These are phyloP conservation scores for Anthracocystis panici-leucophaei DNA, from an alignment of 1,284 basidiomycete species.

Conservation along the genomic window DNA sequence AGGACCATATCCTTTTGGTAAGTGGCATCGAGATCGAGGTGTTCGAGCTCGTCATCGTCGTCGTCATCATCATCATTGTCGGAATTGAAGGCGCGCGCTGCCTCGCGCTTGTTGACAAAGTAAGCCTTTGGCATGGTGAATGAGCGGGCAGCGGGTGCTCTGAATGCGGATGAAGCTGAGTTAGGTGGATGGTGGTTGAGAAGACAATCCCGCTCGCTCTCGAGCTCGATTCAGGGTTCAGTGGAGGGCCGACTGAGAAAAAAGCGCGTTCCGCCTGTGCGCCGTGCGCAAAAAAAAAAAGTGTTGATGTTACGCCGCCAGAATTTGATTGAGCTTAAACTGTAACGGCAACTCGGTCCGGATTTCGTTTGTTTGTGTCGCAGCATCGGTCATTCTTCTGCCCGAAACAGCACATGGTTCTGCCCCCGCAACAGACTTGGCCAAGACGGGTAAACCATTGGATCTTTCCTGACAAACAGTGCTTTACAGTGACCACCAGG, in stretches of 20 bases:
- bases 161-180: background rate
- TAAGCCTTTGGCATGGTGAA: conserved; percentile 46
- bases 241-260: conserved; percentile 6
- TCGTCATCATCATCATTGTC: conserved; percentile 30
- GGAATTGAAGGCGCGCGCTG: conserved; percentile 42
- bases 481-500: no score
- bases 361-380: no score
- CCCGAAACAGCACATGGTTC: no score
- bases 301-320: no score
- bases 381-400: no score
- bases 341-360: no score
- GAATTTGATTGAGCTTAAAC: no score
- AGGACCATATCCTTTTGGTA: conserved; percentile 71
- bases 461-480: no score
- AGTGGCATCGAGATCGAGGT: conserved; percentile 47
- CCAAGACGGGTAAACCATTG: no score
- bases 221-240: background rate
- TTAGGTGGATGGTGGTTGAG: background rate
- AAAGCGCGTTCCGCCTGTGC: background rate
- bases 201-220: background rate
- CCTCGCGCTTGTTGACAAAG: conserved; percentile 52
- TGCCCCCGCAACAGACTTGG: no score
- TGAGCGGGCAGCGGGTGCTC: background rate
- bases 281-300: background rate
- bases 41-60: conserved; percentile 46